Conservation (phyloP, 106 monocot species). For the Acorus gramineus region DNA sequence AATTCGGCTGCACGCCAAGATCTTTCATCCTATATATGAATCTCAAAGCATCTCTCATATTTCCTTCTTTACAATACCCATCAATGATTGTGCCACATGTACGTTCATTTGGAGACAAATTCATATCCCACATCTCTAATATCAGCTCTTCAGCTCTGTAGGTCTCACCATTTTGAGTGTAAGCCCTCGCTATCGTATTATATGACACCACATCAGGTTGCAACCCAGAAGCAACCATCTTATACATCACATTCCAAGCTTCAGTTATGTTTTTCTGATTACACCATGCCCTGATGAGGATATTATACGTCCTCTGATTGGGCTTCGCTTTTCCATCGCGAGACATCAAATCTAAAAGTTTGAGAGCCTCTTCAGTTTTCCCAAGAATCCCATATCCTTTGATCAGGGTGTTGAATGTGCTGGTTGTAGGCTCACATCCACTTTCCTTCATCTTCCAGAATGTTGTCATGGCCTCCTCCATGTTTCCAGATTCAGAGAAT, state of each 20-base stretch:
- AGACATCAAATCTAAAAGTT: conserved; percentile 61
- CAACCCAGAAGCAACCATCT: conserved; percentile 50
- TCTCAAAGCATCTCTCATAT: conserved; percentile 56
- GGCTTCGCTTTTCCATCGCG: conserved; percentile 35
- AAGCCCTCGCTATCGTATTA: conserved; percentile 80
- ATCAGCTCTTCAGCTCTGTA: conserved; percentile 62
- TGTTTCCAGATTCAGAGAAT: conserved; percentile 67
- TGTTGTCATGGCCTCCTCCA: conserved; percentile 63
- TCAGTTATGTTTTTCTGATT: conserved; percentile 50
- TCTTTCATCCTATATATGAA: conserved; percentile 65
- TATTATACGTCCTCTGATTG: conserved; percentile 66
- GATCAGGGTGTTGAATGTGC: conserved; percentile 87
- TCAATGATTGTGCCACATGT: conserved; percentile 68
- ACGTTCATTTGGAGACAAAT: conserved; percentile 61
- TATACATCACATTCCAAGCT: conserved; percentile 65
- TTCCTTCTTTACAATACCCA: conserved; percentile 83
- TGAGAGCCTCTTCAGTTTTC: conserved; percentile 60
- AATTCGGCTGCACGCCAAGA: conserved; percentile 49
- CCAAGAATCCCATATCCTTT: conserved; percentile 75
- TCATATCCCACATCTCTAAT: conserved; percentile 45
- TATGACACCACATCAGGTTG: conserved; percentile 79
- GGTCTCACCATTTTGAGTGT: conserved; percentile 68
- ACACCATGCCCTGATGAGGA: conserved; percentile 85
- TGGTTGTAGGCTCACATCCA: conserved; percentile 60
- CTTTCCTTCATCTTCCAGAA: conserved; percentile 67